These are phyloP conservation scores for Carex arenaria DNA, from an alignment of 202 grass and related monocot species.

Conservation along the genomic window DNA sequence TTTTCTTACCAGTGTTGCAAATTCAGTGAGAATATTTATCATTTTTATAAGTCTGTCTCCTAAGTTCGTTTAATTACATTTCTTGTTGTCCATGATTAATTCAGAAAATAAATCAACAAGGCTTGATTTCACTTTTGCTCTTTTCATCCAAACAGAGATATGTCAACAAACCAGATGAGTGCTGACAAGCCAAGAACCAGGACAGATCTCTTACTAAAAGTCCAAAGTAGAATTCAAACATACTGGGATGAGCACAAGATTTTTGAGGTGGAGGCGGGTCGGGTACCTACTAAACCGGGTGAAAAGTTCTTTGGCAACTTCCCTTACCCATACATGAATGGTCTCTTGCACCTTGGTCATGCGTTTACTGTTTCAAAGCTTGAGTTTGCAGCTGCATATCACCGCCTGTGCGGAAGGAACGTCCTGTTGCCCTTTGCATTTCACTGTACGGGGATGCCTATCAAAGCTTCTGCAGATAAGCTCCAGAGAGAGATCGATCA, in stretches of 20 bases:
- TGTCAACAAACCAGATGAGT: constrained; percentile 41
- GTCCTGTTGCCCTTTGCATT: constrained; percentile 82
- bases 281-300: constrained; percentile 26
- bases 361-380: constrained; percentile 79
- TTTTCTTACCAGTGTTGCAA: not conserved
- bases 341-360: constrained; percentile 66
- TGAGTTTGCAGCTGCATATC: constrained; percentile 76
- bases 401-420: constrained; percentile 55
- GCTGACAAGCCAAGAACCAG: constrained; percentile 33
- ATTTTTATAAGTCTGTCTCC: not conserved
- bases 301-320: constrained; percentile 95
- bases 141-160: constrained; percentile 25
- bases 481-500: not conserved
- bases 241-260: constrained; percentile 56
- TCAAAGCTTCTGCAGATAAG: constrained; percentile 84
- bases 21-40: not conserved
- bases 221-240: constrained; percentile 38
- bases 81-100: not conserved
- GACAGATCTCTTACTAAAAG: constrained; percentile 47
- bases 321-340: constrained; percentile 88
- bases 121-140: not conserved
- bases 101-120: not conserved
- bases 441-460: constrained; percentile 91
- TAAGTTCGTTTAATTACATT: not conserved
- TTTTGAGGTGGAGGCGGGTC: constrained; percentile 56